Conservation (phyloP, 768 basidiomycete genomes). For the Lanmaoa rubissima region DNA sequence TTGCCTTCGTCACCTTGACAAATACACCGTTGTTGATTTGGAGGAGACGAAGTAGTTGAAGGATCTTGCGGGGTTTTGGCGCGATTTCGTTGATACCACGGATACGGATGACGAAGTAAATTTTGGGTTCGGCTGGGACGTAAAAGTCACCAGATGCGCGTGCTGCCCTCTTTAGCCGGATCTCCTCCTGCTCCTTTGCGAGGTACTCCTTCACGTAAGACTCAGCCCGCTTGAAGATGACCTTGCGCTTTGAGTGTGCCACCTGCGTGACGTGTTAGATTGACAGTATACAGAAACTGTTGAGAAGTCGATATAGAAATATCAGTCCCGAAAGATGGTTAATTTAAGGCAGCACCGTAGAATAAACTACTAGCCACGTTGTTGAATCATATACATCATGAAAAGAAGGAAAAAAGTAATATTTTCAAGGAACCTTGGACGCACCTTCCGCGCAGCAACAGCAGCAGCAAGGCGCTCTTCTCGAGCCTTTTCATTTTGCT, state of each 20-base stretch:
- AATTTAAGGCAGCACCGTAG: constrained; percentile 76
- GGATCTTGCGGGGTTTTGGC: constrained; percentile 98
- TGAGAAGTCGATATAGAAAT: constrained; percentile 1
- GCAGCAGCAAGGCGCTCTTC: constrained; percentile 90
- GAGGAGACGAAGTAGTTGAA: constrained; percentile 96
- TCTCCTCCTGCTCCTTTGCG: constrained; percentile 90
- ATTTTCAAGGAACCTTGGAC: constrained; percentile 23
- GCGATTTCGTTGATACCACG: constrained; percentile 99
- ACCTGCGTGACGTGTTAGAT: constrained; percentile 49
- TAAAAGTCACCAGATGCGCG: constrained; percentile 94
- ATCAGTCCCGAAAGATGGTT: constrained; percentile 85
- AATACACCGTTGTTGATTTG: constrained; percentile 99
- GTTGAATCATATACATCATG: constrained; percentile 85
- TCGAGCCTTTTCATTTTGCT: constrained; percentile 94
- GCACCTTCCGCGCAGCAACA: constrained; percentile 84
- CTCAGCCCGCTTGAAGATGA: constrained; percentile 99
- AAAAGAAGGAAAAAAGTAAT: constrained; percentile 20
- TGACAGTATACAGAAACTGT: constrained; percentile 3
- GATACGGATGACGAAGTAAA: constrained; percentile 97
- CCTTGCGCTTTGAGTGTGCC: constrained; percentile 87
- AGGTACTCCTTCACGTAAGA: constrained; percentile 97
- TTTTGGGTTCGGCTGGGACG: constrained; percentile 94
- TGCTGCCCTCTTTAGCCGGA: constrained; percentile 91
- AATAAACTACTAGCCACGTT: constrained; percentile 67
- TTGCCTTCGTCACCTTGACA: constrained; percentile 94